A percentile compares a stretch with the other conserved stretches of the same genome.
Conservation (phyloP, 2,329 filamentous ascomycete species). For the Penicillium sp. region DNA sequence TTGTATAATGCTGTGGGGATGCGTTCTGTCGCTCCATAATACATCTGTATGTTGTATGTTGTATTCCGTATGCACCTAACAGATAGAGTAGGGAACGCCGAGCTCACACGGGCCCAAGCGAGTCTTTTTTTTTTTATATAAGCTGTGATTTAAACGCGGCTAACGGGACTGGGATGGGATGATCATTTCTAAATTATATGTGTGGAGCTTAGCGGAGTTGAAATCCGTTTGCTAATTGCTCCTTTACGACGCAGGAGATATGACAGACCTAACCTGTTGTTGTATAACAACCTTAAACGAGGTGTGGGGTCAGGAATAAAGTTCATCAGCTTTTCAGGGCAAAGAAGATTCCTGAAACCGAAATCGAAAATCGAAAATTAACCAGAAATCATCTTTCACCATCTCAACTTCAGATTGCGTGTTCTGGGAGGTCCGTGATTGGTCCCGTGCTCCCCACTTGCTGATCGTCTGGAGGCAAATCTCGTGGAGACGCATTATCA, state of each 20-base stretch:
- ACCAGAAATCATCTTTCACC: conserved; percentile 3
- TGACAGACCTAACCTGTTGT: no score
- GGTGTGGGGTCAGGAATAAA: background rate
- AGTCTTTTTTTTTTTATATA: background rate
- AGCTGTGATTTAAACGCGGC: no score
- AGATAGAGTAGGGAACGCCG: conserved; percentile 14
- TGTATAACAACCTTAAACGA: no score
- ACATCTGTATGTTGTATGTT: no score
- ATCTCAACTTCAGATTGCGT: conserved; percentile 11
- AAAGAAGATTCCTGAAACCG: background rate
- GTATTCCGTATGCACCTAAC: conserved; percentile 10
- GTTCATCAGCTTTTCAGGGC: background rate
- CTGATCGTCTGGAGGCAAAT: conserved; percentile 9
- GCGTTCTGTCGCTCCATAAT: no score
- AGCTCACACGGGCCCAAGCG: conserved; percentile 9
- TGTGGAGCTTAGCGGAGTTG: background rate
- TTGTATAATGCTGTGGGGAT: no score
- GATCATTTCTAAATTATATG: background rate
- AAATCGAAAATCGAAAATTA: background rate
- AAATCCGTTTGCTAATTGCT: no score
- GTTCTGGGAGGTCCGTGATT: conserved; percentile 8
- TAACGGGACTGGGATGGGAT: background rate
- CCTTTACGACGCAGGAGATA: no score
- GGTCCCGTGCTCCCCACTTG: background rate
- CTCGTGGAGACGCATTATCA: background rate